A percentile compares a stretch with the other conserved stretches of the same genome.
phyloP scores from a whole-genome alignment of 305 asterid genomes.

The Salvia sclarea region DNA sequence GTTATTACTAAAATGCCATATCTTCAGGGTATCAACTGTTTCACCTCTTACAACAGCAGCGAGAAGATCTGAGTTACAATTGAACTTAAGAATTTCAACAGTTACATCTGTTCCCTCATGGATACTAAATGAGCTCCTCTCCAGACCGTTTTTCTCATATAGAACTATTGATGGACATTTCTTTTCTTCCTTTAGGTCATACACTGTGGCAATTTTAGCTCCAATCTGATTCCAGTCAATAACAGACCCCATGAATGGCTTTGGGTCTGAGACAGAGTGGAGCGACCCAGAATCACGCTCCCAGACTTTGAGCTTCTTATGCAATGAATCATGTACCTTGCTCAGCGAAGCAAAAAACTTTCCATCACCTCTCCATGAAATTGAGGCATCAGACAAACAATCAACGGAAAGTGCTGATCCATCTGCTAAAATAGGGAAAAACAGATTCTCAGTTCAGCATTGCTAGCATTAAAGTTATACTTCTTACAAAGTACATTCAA shows the following conservation, averaged over 20 bases:
- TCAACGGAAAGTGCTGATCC: constrained; percentile 53
- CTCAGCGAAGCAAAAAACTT: constrained; percentile 77
- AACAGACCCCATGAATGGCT: constrained; percentile 66
- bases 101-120: constrained; percentile 52
- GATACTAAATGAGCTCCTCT: constrained; percentile 80
- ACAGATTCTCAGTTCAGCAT: constrained; percentile 11
- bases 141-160: constrained; percentile 86
- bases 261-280: constrained; percentile 80
- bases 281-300: constrained; percentile 88
- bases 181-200: constrained; percentile 54
- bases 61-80: constrained; percentile 85
- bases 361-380: constrained; percentile 96
- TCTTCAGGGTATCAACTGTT: constrained; percentile 64
- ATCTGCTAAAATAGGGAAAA: constrained; percentile 42
- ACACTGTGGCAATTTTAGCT: constrained; percentile 75
- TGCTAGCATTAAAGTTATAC: background rate
- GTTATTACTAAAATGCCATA: constrained; percentile 84
- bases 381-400: constrained; percentile 49
- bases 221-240: constrained; percentile 88
- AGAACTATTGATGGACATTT: constrained; percentile 68
- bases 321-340: constrained; percentile 53
- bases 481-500: constrained; percentile 7
- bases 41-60: constrained; percentile 74
- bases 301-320: constrained; percentile 85
- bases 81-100: constrained; percentile 75